phyloP scores from a whole-genome alignment of 139 green algal species.

The Chlamydomonas schloesseri region DNA sequence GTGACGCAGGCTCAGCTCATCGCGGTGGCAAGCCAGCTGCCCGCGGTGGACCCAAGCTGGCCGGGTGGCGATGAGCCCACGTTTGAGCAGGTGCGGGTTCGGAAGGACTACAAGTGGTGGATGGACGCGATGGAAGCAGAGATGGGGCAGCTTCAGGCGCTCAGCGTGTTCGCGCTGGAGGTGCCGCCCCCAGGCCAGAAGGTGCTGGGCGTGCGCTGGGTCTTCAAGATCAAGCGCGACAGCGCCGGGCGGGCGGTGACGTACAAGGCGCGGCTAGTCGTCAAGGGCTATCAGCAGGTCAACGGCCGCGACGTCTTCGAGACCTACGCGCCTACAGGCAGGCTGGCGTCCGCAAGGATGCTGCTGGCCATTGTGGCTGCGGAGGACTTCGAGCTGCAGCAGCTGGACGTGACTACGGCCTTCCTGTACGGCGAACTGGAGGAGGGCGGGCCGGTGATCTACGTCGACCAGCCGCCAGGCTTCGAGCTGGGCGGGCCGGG shows the following conservation, averaged over 20 bases:
- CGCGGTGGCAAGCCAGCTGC: no score
- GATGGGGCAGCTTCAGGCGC: conserved; percentile 1
- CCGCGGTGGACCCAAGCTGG: background rate
- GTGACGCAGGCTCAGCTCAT: no score
- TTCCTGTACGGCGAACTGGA: conserved; percentile 68
- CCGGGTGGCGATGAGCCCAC: background rate
- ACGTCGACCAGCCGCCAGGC: conserved; percentile 49
- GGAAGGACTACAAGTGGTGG: background rate
- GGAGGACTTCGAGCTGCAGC: conserved; percentile 58
- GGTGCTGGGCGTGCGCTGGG: background rate
- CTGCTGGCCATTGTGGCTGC: conserved; percentile 46
- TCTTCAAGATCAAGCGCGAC: no score
- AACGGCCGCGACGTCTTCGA: conserved; percentile 56
- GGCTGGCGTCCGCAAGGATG: conserved; percentile 29
- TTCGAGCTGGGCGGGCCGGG: conserved; percentile 10
- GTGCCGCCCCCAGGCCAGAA: background rate
- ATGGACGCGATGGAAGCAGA: conserved; percentile 26
- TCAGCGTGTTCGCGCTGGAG: conserved; percentile 22
- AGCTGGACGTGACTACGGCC: conserved; percentile 71
- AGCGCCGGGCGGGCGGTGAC: no score
- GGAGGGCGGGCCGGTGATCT: conserved; percentile 20
- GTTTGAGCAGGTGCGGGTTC: background rate
- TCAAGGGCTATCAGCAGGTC: conserved; percentile 61
- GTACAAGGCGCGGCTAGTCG: no score
- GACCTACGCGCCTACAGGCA: conserved; percentile 47